These are phyloP conservation scores for Bauhinia variegata DNA, from an alignment of 306 rosid genomes.

Conservation along the genomic window DNA sequence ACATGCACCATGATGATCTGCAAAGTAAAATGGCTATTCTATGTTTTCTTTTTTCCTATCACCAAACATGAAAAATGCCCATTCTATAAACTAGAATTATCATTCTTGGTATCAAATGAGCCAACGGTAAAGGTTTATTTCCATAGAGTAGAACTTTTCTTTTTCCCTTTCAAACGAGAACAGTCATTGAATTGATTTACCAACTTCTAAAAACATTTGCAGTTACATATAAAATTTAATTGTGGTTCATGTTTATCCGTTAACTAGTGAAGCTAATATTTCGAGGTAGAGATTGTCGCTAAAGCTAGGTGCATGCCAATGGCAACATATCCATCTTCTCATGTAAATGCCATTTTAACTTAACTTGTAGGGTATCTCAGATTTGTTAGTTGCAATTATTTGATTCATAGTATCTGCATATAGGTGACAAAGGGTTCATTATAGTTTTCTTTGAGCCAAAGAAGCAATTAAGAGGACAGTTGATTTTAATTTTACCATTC, in stretches of 20 bases:
- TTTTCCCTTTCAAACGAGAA: background rate
- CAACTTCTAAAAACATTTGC: background rate
- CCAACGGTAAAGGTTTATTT: too few species aligned
- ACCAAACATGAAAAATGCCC: too few species aligned
- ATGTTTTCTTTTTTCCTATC: too few species aligned
- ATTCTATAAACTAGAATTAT: too few species aligned
- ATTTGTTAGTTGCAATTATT: background rate
- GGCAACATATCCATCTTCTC: background rate
- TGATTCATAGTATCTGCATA: background rate
- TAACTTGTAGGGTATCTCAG: background rate
- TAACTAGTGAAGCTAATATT: conserved; percentile 3
- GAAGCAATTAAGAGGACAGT: conserved; percentile 22
- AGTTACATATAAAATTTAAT: background rate
- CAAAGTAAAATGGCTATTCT: too few species aligned
- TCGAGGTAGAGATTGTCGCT: conserved; percentile 7
- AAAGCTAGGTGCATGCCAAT: background rate
- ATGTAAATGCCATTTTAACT: conserved; percentile 5
- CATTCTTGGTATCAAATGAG: background rate
- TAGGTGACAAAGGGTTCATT: background rate
- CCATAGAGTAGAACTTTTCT: too few species aligned
- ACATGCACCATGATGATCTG: too few species aligned
- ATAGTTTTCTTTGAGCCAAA: conserved; percentile 31
- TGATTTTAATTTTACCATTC: too few species aligned
- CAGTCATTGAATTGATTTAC: background rate
- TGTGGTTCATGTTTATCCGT: background rate